Base-by-base conservation (phyloP, 140 eudicot species). In the Oenanthe javanica region DNA sequence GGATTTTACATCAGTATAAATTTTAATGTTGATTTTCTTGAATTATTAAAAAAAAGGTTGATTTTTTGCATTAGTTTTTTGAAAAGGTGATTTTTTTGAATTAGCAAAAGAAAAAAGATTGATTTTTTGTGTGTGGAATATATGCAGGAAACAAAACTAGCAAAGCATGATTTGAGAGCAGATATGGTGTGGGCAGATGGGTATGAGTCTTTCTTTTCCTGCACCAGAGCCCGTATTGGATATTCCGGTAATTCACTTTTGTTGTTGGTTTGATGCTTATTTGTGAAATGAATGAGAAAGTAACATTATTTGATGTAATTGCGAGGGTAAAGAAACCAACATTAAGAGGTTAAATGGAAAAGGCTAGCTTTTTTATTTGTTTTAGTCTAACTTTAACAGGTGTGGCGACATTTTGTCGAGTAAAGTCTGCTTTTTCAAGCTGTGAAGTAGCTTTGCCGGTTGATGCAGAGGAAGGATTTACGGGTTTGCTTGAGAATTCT, bases 341-440 rank as follows among this genome's bases (percentile, higher is more conserved):
- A 10, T 11, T 4, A 13, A 13, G 31, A 5, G 9, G 16, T 47
- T 2, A 47, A 25, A 12, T 2, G 4, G 13, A 25, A 47, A 38
- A 63, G 36, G 59, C 49, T 13, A 21, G 72, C 4, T 4, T 48
- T 48, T 48, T 25, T 23, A 5, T 47, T 19, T 27, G 66, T 43
- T 63, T 50, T 49, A 16, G 67, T 70, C 1, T 73, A 19, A 66
- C 77, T 81, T 85, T 25, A 77, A 78, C 80, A 95, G 99, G 99
- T 76, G 99, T 95, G 86, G 99, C 95, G 5, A 95, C 99, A 67
- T 95, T 95, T 88, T 95, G 99, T 79, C 94, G 91, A 69, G 97
- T 95, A 57, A 89, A 86, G 10, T 89, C 97, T 77, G 92, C 95
- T 38, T 95, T 91, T 86, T 89, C 91, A 43, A 92, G 96, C 81